Evolutionary conservation across 2,329 filamentous ascomycete species (phyloP).

Genomic region (Ophiostoma pallidulum): DNA sequence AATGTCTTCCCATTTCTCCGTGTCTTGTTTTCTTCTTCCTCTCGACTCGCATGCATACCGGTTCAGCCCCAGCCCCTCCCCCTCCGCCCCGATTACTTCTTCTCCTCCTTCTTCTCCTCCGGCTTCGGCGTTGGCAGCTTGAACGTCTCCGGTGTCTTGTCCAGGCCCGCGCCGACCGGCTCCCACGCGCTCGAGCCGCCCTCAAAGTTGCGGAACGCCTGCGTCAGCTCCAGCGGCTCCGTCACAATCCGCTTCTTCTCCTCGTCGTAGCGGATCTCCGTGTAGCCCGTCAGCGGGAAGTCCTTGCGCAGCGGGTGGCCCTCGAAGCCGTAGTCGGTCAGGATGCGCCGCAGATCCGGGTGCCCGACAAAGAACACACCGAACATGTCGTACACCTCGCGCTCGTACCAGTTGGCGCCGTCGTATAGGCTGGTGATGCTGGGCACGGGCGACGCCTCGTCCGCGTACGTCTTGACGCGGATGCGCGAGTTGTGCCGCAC

Average conservation of each 20-base stretch:
- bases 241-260: slow-evolving; percentile 98
- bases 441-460: slow-evolving; percentile 88
- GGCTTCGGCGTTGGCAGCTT: slow-evolving; percentile 94
- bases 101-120: slow-evolving; percentile 84
- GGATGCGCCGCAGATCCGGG: slow-evolving; percentile 91
- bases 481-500: slow-evolving; percentile 95
- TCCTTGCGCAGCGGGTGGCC: slow-evolving; percentile 96
- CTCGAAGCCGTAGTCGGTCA: slow-evolving; percentile 99
- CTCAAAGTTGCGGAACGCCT: slow-evolving; percentile 98
- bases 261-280: slow-evolving; percentile 94
- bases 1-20: too few species aligned
- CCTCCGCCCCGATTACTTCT: slow-evolving; percentile 57
- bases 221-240: slow-evolving; percentile 93
- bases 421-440: slow-evolving; percentile 81
- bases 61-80: too few species aligned
- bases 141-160: slow-evolving; percentile 78
- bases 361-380: slow-evolving; percentile 95
- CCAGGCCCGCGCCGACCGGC: slow-evolving; percentile 56
- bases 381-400: slow-evolving; percentile 95
- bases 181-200: slow-evolving; percentile 67
- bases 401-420: slow-evolving; percentile 97
- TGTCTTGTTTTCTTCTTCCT: background rate
- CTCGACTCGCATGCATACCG: too few species aligned
- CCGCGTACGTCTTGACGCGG: slow-evolving; percentile 96
- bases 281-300: slow-evolving; percentile 96